These are phyloP conservation scores for Erysiphe neolycopersici DNA, from an alignment of 2,329 filamentous ascomycete genomes.

Conservation along the genomic window DNA sequence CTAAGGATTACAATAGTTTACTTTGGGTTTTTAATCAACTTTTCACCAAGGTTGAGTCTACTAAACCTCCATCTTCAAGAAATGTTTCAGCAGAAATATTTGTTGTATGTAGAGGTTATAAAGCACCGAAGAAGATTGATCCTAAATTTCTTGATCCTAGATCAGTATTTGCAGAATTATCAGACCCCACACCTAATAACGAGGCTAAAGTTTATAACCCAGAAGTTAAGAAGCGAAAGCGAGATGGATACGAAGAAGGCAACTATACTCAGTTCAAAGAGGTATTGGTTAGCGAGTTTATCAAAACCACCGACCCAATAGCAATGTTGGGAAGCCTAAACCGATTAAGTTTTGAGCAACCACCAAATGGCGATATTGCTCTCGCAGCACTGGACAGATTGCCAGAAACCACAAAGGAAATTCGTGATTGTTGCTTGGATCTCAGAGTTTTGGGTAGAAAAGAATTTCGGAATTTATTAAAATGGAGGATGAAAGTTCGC, in stretches of 20 bases:
- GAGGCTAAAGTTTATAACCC: conserved; percentile 97
- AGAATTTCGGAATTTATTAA: conserved; percentile 73
- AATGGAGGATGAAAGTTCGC: conserved; percentile 70
- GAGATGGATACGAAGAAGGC: conserved; percentile 92
- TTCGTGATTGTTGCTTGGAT: conserved; percentile 52
- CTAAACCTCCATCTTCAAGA: conserved; percentile 82
- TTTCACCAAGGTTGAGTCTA: conserved; percentile 85
- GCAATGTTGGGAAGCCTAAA: conserved; percentile 72
- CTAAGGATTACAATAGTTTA: conserved; percentile 86
- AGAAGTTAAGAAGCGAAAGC: conserved; percentile 88
- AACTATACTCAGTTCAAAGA: conserved; percentile 87
- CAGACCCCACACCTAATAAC: conserved; percentile 67
- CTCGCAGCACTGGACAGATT: conserved; percentile 65
- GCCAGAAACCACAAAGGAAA: conserved; percentile 63
- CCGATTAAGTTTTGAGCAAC: conserved; percentile 56
- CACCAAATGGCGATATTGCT: conserved; percentile 59
- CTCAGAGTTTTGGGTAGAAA: conserved; percentile 77
- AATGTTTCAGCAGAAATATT: conserved; percentile 98
- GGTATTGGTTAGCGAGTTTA: conserved; percentile 67
- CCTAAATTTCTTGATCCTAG: conserved; percentile 75
- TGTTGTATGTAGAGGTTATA: conserved; percentile 85
- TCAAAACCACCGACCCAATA: conserved; percentile 81
- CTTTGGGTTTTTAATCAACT: conserved; percentile 97
- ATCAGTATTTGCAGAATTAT: conserved; percentile 78
- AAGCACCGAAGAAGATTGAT: conserved; percentile 80